Evolutionary conservation across 2,329 filamentous ascomycete genomes (phyloP).

Genomic region (Laburnicola sp.): DNA sequence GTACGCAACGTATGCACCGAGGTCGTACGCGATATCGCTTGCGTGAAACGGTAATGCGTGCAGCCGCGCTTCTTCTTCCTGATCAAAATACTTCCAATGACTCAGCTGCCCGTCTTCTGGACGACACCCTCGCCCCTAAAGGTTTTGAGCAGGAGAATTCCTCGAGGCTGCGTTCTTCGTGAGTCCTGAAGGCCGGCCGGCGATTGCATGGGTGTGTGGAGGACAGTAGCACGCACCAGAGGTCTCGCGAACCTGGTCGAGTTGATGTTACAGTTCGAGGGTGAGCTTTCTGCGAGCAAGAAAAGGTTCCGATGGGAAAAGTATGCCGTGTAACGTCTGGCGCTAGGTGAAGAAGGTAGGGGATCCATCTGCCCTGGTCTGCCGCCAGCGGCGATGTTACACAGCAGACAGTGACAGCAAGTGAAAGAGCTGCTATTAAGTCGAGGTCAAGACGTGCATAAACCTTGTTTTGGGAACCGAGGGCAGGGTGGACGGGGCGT

Average conservation of each 20-base stretch:
- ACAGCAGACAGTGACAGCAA: slow-evolving; percentile 13
- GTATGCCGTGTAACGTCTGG: slow-evolving; percentile 14
- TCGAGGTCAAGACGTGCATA: background rate
- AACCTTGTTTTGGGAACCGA: background rate
- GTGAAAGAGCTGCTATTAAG: slow-evolving; percentile 5
- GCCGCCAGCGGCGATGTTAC: slow-evolving; percentile 8
- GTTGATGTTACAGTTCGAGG: slow-evolving; percentile 15
- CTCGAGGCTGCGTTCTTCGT: too few relatives aligned
- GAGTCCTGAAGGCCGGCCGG: too few relatives aligned
- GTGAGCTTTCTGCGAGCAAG: slow-evolving; percentile 5
- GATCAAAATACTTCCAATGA: background rate
- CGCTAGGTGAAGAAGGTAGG: slow-evolving; percentile 8
- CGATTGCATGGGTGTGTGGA: background rate
- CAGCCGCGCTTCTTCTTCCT: slow-evolving; percentile 4
- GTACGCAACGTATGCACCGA: slow-evolving; percentile 11
- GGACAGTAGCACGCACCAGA: background rate
- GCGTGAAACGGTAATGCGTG: slow-evolving; percentile 7
- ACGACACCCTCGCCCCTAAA: too few relatives aligned
- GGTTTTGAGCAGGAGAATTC: too few relatives aligned
- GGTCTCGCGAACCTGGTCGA: slow-evolving; percentile 9
- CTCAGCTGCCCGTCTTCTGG: background rate
- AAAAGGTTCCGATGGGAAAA: slow-evolving; percentile 2
- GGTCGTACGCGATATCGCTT: slow-evolving; percentile 10
- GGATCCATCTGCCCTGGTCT: background rate
- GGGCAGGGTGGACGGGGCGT: background rate